Base-by-base conservation (phyloP, 2,329 filamentous ascomycete genomes). In the Aspergillus pseudoviridinutans region DNA sequence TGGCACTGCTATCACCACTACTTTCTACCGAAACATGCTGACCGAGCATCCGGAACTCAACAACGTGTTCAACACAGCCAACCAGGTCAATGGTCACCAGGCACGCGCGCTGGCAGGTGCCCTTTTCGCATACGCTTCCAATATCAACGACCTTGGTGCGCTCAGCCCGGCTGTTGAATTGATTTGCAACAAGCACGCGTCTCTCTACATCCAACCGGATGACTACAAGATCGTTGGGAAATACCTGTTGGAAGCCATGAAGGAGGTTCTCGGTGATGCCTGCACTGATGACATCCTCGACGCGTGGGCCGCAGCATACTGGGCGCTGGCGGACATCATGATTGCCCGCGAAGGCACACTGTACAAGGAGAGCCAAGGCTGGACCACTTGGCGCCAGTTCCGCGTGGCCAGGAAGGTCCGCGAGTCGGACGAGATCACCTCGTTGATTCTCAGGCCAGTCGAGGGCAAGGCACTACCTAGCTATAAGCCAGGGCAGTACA, bases 271-370 rank as follows among this genome's bases (percentile, higher is more conserved):
- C 1, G 88, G 88, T 3, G 80, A 81, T 1, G 88, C 82, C 24
- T 84, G 88, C 75, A 91, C 87, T 1, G 76, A 81, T 0, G 82
- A 87, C 22, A 80, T 89, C 29, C 79, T 84, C 54, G 79, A 83
- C 12, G 88, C 89, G 8, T 92, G 89, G 89, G 81, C 75, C 5
- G 83, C 84, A 53, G 89, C 89, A 1, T 92, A 91, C 75, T 86
- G 83, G 82, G 80, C 90, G 65, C 82, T 92, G 25, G 88, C 89
- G 27, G 82, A 87, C 70, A 83, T 91, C 76, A 83, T 91, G 76
- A 90, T 89, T 63, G 80, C 78, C 22, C 81, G 84, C 52, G 89
- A 91, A 70, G 77, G 76, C 4, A 78, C 84, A 58, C 74, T 91
- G 50, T 90, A 90, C 74, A 74, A 80, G 38, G 76, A 82, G 32